These are phyloP conservation scores for Hymenoscyphus scutula DNA, from an alignment of 2,329 filamentous ascomycete species.

Conservation along the genomic window DNA sequence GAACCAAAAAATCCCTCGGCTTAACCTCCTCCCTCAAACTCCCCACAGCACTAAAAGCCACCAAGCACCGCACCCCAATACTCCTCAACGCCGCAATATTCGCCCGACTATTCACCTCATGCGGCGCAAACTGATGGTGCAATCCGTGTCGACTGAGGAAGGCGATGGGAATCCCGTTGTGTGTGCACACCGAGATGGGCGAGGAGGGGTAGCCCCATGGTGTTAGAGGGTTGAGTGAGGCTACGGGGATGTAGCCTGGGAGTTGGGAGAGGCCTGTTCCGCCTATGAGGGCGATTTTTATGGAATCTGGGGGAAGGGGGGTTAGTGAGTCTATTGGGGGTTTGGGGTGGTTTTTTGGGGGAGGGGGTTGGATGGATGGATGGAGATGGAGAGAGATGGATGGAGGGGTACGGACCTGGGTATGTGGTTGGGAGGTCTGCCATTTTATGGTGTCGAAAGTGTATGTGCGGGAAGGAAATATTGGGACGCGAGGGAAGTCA, in stretches of 20 bases:
- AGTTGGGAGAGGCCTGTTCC: constrained; percentile 90
- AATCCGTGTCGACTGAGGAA: constrained; percentile 92
- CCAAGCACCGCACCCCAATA: constrained; percentile 84
- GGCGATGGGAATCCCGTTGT: constrained; percentile 77
- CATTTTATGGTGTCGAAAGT: constrained; percentile 19
- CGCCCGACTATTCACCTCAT: constrained; percentile 91
- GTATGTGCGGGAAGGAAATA: background rate
- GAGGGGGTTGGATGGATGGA: background rate
- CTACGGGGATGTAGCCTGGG: constrained; percentile 81
- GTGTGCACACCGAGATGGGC: constrained; percentile 82
- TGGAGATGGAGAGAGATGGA: constrained; percentile 2
- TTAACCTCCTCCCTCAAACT: constrained; percentile 89
- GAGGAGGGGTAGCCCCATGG: constrained; percentile 82
- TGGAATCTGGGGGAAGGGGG: constrained; percentile 53
- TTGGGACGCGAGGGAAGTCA: background rate
- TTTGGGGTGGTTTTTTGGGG: constrained; percentile 1
- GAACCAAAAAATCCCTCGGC: constrained; percentile 94
- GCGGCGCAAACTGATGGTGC: constrained; percentile 85
- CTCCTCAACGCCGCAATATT: constrained; percentile 97
- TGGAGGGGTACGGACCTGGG: constrained; percentile 18
- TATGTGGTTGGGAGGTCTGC: constrained; percentile 30
- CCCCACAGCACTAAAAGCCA: constrained; percentile 94
- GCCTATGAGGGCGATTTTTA: constrained; percentile 86
- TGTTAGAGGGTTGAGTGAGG: constrained; percentile 71
- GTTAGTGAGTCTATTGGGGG: constrained; percentile 3